phyloP scores from a whole-genome alignment of 768 basidiomycete species.

The Lactarius quietus region DNA sequence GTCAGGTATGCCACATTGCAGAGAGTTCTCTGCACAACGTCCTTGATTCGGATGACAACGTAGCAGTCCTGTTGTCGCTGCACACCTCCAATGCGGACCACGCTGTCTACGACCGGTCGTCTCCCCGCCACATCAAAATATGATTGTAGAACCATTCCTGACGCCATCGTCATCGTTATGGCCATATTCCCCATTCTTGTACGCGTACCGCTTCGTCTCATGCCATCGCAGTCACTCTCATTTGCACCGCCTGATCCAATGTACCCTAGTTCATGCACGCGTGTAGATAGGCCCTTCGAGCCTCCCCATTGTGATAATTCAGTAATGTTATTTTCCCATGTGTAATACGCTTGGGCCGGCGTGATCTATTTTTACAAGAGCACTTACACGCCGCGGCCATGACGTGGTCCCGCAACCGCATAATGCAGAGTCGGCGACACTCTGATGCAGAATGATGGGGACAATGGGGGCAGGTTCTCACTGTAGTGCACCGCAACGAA shows the following conservation, averaged over 20 bases:
- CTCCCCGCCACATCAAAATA: constrained; percentile 42
- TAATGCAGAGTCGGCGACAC: background rate
- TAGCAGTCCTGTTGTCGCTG: constrained; percentile 57
- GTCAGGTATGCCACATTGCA: constrained; percentile 64
- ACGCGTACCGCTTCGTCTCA: constrained; percentile 12
- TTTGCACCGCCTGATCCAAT: constrained; percentile 11
- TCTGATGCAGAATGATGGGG: background rate
- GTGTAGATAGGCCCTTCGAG: constrained; percentile 7
- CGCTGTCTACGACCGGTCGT: constrained; percentile 35
- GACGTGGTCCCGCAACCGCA: background rate
- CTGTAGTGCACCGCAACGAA: background rate
- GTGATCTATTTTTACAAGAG: no score
- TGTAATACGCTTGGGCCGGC: background rate
- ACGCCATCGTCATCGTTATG: background rate
- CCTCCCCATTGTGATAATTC: background rate
- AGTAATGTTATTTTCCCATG: constrained; percentile 7
- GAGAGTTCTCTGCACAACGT: constrained; percentile 68
- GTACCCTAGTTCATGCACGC: constrained; percentile 11
- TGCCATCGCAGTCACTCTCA: constrained; percentile 21
- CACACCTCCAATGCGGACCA: constrained; percentile 39
- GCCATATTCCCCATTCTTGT: constrained; percentile 11
- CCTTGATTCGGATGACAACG: constrained; percentile 66
- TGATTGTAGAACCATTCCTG: constrained; percentile 2
- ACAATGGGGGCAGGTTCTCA: background rate
- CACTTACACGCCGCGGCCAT: background rate